Conservation (phyloP, 768 basidiomycete genomes). For the Trametes gibbosa region DNA sequence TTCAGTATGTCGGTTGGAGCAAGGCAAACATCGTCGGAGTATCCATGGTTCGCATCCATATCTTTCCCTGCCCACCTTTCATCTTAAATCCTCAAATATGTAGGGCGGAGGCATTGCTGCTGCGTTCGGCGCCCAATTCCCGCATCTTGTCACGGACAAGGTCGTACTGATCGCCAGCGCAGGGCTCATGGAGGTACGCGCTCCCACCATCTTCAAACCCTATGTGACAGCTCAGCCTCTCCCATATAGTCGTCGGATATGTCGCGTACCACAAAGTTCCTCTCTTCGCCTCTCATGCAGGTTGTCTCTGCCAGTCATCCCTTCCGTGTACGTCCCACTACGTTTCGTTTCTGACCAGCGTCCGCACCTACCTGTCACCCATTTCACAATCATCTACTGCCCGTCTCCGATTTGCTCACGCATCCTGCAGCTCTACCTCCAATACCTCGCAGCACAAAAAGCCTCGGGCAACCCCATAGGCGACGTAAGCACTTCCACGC, state of each 20-base stretch:
- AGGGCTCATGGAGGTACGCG: slow-evolving; percentile 62
- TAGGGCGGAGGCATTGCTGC: slow-evolving; percentile 75
- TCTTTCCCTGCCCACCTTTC: background rate
- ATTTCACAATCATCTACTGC: background rate
- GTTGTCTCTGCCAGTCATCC: slow-evolving; percentile 58
- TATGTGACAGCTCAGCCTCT: background rate
- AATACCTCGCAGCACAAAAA: slow-evolving; percentile 31
- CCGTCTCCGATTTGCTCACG: background rate
- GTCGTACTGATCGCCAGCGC: slow-evolving; percentile 67
- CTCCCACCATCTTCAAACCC: background rate
- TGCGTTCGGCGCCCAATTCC: slow-evolving; percentile 69
- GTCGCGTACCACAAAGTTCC: slow-evolving; percentile 72
- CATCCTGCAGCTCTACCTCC: slow-evolving; percentile 31
- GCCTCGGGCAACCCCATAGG: slow-evolving; percentile 27
- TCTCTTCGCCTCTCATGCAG: slow-evolving; percentile 76
- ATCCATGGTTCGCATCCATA: slow-evolving; percentile 58
- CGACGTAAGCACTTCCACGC: slow-evolving; percentile 23
- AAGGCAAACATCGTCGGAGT: slow-evolving; percentile 64
- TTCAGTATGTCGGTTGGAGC: slow-evolving; percentile 76
- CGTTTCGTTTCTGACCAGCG: background rate
- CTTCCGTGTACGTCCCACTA: slow-evolving; percentile 46
- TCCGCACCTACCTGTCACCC: background rate
- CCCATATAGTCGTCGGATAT: slow-evolving; percentile 53
- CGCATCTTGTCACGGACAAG: slow-evolving; percentile 63
- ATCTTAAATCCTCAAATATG: background rate